phyloP scores from a whole-genome alignment of 1,284 basidiomycete species.

The Phellinidium pouzarii region DNA sequence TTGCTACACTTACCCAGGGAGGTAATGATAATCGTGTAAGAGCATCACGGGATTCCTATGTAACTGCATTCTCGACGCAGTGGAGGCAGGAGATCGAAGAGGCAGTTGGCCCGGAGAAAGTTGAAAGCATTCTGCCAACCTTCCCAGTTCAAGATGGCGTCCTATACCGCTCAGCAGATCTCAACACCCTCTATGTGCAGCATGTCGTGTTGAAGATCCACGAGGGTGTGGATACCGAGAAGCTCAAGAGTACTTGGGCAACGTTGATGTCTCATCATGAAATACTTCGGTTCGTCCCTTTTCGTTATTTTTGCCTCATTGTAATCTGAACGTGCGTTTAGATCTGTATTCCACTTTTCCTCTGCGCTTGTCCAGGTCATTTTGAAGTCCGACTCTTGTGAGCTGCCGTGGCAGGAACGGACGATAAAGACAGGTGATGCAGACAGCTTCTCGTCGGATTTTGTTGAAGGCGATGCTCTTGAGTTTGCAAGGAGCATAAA shows the following conservation, averaged over 20 bases:
- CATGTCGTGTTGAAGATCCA: slow-evolving; percentile 35
- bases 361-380: slow-evolving; percentile 37
- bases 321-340: slow-evolving; percentile 20
- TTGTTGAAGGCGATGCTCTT: slow-evolving; percentile 28
- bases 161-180: slow-evolving; percentile 35
- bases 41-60: slow-evolving; percentile 13
- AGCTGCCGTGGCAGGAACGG: slow-evolving; percentile 28
- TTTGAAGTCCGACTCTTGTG: slow-evolving; percentile 25
- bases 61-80: slow-evolving; percentile 25
- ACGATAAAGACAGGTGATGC: slow-evolving; percentile 17
- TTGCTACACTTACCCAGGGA: slow-evolving; percentile 26
- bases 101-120: slow-evolving; percentile 22
- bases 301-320: neutral
- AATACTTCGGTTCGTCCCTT: slow-evolving; percentile 34
- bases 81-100: slow-evolving; percentile 28
- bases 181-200: slow-evolving; percentile 39
- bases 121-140: slow-evolving; percentile 37
- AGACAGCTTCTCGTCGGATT: slow-evolving; percentile 28
- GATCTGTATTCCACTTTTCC: slow-evolving; percentile 41
- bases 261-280: slow-evolving; percentile 29
- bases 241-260: slow-evolving; percentile 33
- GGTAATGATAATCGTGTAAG: neutral
- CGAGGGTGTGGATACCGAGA: slow-evolving; percentile 22
- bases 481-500: slow-evolving; percentile 33
- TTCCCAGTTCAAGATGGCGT: slow-evolving; percentile 46